Percentiles rank a stretch among this genome's conserved stretches.
Conservation (phyloP, 78 protist genomes). For the Dictyostelium purpureum region DNA sequence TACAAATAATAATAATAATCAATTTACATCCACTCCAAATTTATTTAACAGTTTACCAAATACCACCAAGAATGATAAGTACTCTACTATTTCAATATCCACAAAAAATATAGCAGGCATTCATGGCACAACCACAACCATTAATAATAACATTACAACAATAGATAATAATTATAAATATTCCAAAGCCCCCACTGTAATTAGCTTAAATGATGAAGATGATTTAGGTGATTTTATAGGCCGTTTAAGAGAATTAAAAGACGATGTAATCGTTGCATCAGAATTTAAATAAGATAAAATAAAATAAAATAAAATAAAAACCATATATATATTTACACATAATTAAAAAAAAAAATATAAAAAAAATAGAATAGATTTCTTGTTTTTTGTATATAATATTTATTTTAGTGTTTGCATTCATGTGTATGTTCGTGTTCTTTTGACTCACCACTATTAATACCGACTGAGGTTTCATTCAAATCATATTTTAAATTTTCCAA, state of each 20-base stretch:
- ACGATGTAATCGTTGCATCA: conserved; percentile 21
- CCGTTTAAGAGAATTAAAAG: conserved; percentile 20
- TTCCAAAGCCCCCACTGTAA: conserved; percentile 61
- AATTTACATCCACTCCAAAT: conserved; percentile 31
- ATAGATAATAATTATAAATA: background rate
- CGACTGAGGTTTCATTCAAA: conserved; percentile 9
- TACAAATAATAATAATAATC: background rate
- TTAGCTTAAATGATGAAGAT: conserved; percentile 45
- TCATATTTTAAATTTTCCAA: conserved; percentile 54
- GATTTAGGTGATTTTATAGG: conserved; percentile 37
- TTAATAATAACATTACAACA: background rate
- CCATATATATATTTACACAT: background rate
- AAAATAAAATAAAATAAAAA: background rate
- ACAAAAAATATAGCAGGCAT: background rate
- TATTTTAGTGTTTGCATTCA: background rate
- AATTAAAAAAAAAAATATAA: background rate
- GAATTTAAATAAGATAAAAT: background rate
- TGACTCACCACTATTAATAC: background rate
- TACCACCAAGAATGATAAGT: background rate
- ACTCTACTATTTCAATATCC: background rate
- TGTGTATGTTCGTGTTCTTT: background rate
- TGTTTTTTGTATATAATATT: no score
- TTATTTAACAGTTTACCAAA: background rate
- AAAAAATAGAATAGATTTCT: background rate
- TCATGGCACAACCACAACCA: background rate